Conservation (phyloP, 2,329 filamentous ascomycete genomes). For the Alternaria consortialis region DNA sequence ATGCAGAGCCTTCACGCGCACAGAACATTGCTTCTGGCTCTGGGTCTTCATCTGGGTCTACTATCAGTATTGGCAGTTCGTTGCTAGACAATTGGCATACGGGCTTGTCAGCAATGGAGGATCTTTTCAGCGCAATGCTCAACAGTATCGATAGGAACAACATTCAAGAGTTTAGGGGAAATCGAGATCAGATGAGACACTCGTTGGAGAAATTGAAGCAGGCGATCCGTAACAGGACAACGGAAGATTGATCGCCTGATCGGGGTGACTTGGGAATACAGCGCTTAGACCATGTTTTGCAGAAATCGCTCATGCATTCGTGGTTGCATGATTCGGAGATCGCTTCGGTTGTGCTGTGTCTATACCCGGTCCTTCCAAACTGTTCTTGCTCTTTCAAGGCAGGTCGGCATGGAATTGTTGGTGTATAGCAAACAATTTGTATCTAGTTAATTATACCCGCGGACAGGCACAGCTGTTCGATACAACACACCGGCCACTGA, state of each 20-base stretch:
- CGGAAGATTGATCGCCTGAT: background rate
- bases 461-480: no score
- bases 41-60: no score
- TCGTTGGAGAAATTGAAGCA: background rate
- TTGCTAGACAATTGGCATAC: background rate
- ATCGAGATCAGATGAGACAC: background rate
- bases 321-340: no score
- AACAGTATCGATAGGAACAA: background rate
- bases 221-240: background rate
- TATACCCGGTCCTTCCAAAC: background rate
- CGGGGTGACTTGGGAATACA: no score
- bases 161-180: background rate
- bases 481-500: background rate
- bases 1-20: background rate
- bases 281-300: background rate
- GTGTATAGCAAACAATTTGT: background rate
- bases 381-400: background rate
- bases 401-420: background rate
- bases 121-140: background rate
- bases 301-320: background rate
- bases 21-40: background rate
- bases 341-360: background rate
- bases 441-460: background rate
- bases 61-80: background rate
- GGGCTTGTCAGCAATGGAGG: background rate